Evolutionary conservation across 768 basidiomycete species (phyloP).

Genomic region (Mycena venus): DNA sequence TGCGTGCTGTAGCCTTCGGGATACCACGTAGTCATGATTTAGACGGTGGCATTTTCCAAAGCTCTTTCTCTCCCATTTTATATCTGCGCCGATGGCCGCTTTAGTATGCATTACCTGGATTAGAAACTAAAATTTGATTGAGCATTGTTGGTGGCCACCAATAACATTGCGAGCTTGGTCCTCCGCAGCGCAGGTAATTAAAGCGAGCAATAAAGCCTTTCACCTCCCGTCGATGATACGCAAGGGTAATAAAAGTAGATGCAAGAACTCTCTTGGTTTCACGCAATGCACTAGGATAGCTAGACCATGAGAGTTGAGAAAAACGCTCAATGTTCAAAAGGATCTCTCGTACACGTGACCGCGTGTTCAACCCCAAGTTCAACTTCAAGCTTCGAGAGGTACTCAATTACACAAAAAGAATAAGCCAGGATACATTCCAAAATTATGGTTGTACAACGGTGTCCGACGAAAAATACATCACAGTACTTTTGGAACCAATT

Average conservation of each 20-base stretch:
- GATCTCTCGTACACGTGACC: not conserved
- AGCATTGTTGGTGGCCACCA: slow-evolving; percentile 2
- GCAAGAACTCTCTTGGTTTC: too few species aligned
- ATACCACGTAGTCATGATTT: slow-evolving; percentile 25
- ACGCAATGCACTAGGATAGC: too few species aligned
- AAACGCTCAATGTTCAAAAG: not conserved
- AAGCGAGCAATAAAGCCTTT: slow-evolving; percentile 1
- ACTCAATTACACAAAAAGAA: too few species aligned
- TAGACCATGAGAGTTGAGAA: too few species aligned
- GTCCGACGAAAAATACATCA: too few species aligned
- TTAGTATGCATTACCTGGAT: too few species aligned
- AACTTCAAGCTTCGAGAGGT: not conserved
- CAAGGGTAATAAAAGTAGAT: too few species aligned
- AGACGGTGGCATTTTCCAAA: not conserved
- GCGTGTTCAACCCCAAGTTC: not conserved
- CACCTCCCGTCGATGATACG: too few species aligned
- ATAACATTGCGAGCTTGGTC: not conserved
- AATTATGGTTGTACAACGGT: too few species aligned
- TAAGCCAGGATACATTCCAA: too few species aligned
- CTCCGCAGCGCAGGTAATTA: not conserved
- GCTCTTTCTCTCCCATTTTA: not conserved
- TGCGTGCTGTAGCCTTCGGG: slow-evolving; percentile 20
- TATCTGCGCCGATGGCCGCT: not conserved
- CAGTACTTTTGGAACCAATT: not conserved
- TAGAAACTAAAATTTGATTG: not conserved